Base-by-base conservation (phyloP, 345 rosid species). In the Eutrema japonicum region DNA sequence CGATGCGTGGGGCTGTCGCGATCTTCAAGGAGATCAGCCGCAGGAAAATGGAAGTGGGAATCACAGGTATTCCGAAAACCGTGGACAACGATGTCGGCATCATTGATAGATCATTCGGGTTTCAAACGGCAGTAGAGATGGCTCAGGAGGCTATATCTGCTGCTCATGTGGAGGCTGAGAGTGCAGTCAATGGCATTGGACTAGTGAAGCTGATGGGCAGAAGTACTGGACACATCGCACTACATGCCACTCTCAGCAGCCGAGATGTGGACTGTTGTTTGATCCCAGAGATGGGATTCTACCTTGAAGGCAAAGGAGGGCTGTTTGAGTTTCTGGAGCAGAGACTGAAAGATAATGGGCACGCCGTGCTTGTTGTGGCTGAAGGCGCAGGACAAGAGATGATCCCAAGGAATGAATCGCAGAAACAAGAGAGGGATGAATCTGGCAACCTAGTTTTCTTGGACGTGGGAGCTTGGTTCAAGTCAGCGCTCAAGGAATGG, bases 91-190 rank as follows among this genome's bases (percentile, higher is more conserved):
- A 94, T 63, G 84, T 87, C 30, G 96, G 97, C 48, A 81, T 91
- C 62, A 89, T 94, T 45, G 97, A 94, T 77, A 77, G 85, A 62
- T 94, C 96, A 41, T 94, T 94, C 57, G 98, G 98, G 27, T 91
- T 94, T 81, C 92, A 94, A 74, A 91, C 97, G 4, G 98, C 97
- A 0, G 97, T 88, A 7, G 98, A 91, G 78, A 87, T 83, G 93
- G 98, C 97, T 10, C 88, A 89, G 68, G 81, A 92, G 72, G 93
- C 97, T 56, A 89, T 92, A 76, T 83, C 43, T 16, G 96, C 98
- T 33, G 96, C 92, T 51, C 93, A 83, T 49, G 90, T 90, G 35
- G 98, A 94, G 80, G 97, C 97, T 2, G 89, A 91, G 85, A 94
- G 97, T 60, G 97, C 96, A 3, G 96, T 89, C 37, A 89, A 94